These are phyloP conservation scores for Diaporthe sp. DNA, from an alignment of 2,329 filamentous ascomycete genomes.

Conservation along the genomic window DNA sequence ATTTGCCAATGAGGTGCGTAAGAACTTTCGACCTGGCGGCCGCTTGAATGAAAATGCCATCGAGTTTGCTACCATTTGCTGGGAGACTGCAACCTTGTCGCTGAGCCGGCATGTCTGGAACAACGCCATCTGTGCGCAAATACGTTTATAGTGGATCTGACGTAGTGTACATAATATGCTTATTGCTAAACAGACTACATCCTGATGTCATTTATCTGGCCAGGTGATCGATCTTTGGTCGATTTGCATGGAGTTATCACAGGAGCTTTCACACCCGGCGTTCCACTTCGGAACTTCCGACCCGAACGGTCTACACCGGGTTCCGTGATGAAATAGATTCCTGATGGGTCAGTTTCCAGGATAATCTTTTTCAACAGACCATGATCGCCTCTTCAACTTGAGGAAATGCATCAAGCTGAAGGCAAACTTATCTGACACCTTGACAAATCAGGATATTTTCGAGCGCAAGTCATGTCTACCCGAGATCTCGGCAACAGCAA, in stretches of 20 bases:
- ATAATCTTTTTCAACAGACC: too few species aligned
- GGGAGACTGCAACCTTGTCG: neutral
- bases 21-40: neutral
- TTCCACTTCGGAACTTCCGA: neutral
- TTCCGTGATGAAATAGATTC: neutral
- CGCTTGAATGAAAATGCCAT: neutral
- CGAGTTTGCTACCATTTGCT: neutral
- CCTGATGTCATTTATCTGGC: too few species aligned
- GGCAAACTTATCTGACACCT: neutral
- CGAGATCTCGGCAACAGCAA: neutral
- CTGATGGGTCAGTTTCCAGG: too few species aligned
- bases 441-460: neutral
- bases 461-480: neutral
- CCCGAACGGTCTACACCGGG: neutral
- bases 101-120: neutral
- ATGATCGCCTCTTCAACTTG: too few species aligned
- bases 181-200: too few species aligned
- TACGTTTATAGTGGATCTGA: too few species aligned
- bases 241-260: too few species aligned
- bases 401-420: too few species aligned
- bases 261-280: too few species aligned
- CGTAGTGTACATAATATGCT: too few species aligned
- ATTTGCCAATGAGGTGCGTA: too few species aligned
- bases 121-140: neutral
- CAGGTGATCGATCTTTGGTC: too few species aligned